Conservation (phyloP, 176 grass and related monocot species). For the Oryza officinalis region DNA sequence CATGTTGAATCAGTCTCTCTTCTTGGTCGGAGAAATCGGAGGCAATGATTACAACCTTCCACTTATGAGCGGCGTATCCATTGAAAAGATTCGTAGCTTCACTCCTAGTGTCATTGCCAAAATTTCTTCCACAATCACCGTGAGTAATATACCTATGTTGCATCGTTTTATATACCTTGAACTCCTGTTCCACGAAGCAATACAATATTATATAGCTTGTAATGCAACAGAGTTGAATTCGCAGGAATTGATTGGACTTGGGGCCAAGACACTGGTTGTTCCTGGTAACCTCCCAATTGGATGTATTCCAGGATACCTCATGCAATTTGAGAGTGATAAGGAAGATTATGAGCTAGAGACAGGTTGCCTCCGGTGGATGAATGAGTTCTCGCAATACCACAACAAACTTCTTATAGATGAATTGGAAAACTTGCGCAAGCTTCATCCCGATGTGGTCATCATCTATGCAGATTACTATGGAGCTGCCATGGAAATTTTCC, state of each 20-base stretch:
- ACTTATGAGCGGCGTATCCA: slow-evolving; percentile 19
- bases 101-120: slow-evolving; percentile 57
- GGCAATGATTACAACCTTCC: slow-evolving; percentile 93
- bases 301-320: slow-evolving; percentile 61
- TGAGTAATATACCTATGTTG: slow-evolving; percentile 32
- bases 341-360: slow-evolving; percentile 74
- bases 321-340: slow-evolving; percentile 55
- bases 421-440: slow-evolving; percentile 47
- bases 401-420: slow-evolving; percentile 62
- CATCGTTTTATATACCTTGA: neutral
- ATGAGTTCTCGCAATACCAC: slow-evolving; percentile 78
- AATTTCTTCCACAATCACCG: slow-evolving; percentile 66
- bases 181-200: neutral
- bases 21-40: slow-evolving; percentile 88
- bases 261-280: slow-evolving; percentile 74
- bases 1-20: slow-evolving; percentile 55
- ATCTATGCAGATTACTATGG: slow-evolving; percentile 82
- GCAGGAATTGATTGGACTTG: slow-evolving; percentile 70
- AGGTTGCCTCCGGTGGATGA: slow-evolving; percentile 79
- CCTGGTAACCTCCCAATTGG: slow-evolving; percentile 89
- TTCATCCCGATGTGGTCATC: slow-evolving; percentile 52
- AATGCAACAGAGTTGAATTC: slow-evolving; percentile 14
- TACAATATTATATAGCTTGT: neutral
- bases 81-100: slow-evolving; percentile 64
- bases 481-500: slow-evolving; percentile 70